These are phyloP conservation scores for Barbarea vulgaris DNA, from an alignment of 345 rosid species.

Conservation along the genomic window DNA sequence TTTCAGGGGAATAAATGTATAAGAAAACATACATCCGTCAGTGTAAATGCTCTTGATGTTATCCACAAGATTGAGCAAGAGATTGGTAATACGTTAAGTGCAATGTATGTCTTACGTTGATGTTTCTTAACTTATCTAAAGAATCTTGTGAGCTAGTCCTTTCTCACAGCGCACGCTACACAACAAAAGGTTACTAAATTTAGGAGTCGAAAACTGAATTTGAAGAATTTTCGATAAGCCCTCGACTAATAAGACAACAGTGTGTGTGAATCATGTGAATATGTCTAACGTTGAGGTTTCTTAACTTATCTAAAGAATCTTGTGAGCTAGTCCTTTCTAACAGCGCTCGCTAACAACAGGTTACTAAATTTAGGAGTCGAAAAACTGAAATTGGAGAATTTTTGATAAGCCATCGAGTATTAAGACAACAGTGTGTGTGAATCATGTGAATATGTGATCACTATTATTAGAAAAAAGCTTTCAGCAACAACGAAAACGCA, in stretches of 20 bases:
- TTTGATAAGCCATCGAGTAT: not conserved
- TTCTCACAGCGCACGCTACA: slow-evolving; percentile 28
- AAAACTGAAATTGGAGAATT: not conserved
- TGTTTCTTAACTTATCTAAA: slow-evolving; percentile 27
- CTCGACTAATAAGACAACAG: not conserved
- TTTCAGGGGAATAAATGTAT: not conserved
- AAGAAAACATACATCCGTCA: not conserved
- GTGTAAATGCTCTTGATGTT: slow-evolving; percentile 13
- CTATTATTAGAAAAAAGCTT: slow-evolving; percentile 14
- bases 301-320: slow-evolving; percentile 17
- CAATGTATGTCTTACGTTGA: slow-evolving; percentile 29
- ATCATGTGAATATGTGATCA: slow-evolving; percentile 23
- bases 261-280: no score
- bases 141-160: slow-evolving; percentile 6
- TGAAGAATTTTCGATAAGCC: not conserved
- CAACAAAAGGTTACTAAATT: slow-evolving; percentile 10
- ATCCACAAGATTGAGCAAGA: slow-evolving; percentile 32
- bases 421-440: slow-evolving; percentile 7
- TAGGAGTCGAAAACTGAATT: not conserved
- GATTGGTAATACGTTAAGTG: slow-evolving; percentile 39
- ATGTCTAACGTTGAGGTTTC: slow-evolving; percentile 32
- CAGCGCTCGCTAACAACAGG: slow-evolving; percentile 20
- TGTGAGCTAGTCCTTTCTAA: slow-evolving; percentile 15
- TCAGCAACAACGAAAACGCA: slow-evolving; percentile 1
- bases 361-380: not conserved